Conservation (phyloP, 2,329 filamentous ascomycete species). For the Cercospora canescens region DNA sequence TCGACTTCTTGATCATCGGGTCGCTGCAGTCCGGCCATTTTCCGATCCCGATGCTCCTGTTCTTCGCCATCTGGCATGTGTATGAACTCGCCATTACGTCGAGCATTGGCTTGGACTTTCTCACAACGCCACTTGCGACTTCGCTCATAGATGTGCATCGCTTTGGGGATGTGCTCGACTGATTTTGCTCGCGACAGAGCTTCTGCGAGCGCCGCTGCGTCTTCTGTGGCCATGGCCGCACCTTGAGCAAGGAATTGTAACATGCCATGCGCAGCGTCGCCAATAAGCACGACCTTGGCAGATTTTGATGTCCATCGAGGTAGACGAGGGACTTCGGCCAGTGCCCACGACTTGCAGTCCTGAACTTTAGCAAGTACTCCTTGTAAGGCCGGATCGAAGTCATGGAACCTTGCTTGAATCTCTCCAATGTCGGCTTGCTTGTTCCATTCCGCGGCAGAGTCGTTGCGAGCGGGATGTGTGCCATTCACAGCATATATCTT, state of each 20-base stretch:
- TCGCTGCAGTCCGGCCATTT: not conserved
- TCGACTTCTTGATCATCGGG: constrained; percentile 6
- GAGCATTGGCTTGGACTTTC: constrained; percentile 6
- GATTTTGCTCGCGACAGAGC: not conserved
- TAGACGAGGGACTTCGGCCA: not conserved
- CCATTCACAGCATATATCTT: constrained; percentile 4
- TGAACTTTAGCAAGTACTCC: not conserved
- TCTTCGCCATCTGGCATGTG: constrained; percentile 10
- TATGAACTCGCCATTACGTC: constrained; percentile 10
- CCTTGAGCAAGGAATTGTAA: constrained; percentile 9
- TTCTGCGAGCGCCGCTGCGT: constrained; percentile 1
- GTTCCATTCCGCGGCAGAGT: constrained; percentile 9
- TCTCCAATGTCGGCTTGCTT: constrained; percentile 3
- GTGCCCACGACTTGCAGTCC: constrained; percentile 8
- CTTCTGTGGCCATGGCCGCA: constrained; percentile 10
- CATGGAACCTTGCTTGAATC: constrained; percentile 3
- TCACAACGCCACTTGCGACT: constrained; percentile 13
- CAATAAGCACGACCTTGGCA: not conserved
- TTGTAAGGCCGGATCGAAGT: constrained; percentile 6
- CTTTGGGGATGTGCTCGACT: not conserved
- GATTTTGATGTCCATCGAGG: constrained; percentile 9
- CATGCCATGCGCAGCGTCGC: constrained; percentile 10
- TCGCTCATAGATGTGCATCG: constrained; percentile 1
- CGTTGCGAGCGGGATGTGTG: constrained; percentile 6
- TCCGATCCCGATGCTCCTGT: constrained; percentile 9